Conservation (phyloP, 345 rosid genomes). For the Arabidopsis suecica region DNA sequence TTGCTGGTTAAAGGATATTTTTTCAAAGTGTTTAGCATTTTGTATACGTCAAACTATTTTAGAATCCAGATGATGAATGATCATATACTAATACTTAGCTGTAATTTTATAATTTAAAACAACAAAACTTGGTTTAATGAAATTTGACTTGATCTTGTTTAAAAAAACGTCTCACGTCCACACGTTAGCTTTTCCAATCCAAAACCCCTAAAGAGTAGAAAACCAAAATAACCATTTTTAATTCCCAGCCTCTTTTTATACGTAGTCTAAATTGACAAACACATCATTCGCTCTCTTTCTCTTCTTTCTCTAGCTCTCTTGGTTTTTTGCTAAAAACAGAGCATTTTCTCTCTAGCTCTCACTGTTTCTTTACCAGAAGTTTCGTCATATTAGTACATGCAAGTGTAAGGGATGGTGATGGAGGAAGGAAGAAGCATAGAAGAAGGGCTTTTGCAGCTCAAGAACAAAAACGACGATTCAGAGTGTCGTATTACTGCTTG, state of each 20-base stretch:
- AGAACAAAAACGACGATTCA: conserved; percentile 27
- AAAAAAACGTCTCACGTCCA: background rate
- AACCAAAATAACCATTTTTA: background rate
- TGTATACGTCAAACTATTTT: no score
- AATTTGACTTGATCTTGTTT: no score
- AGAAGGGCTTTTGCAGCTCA: conserved; percentile 32
- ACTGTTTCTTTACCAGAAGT: background rate
- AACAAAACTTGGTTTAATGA: no score
- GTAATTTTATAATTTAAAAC: no score
- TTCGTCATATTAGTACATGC: background rate
- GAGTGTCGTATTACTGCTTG: conserved; percentile 38
- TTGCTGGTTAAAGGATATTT: no score
- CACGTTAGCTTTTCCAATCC: background rate
- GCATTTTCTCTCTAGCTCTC: background rate
- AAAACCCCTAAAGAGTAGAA: background rate
- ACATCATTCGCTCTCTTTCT: background rate
- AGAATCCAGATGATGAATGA: no score
- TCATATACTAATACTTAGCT: no score
- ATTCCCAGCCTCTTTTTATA: background rate
- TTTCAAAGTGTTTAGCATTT: no score
- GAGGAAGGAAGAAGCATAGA: conserved; percentile 36
- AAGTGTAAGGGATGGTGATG: background rate
- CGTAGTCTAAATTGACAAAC: background rate
- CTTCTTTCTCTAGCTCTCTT: background rate
- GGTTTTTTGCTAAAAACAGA: no score